phyloP scores from a whole-genome alignment of 345 rosid genomes.

The Odontarrhena argentea region DNA sequence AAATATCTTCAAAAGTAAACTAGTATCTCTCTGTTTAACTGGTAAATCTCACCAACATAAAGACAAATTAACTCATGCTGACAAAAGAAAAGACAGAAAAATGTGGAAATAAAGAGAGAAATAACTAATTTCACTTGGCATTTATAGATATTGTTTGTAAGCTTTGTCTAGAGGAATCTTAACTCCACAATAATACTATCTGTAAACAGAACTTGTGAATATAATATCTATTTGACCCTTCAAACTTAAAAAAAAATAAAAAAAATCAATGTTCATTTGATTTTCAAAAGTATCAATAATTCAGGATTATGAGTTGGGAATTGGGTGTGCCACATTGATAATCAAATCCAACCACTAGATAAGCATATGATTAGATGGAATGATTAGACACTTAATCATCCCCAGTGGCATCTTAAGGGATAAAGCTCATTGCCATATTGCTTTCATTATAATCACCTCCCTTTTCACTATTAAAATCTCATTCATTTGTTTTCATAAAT shows the following conservation, averaged over 20 bases:
- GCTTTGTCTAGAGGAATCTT: conserved; percentile 19
- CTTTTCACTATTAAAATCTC: neutral
- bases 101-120: conserved; percentile 29
- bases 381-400: conserved; percentile 34
- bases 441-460: neutral
- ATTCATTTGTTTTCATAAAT: neutral
- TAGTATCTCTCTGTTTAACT: conserved; percentile 15
- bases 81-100: conserved; percentile 33
- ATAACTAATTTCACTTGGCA: conserved; percentile 28
- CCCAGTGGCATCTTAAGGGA: conserved; percentile 27
- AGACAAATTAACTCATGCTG: conserved; percentile 28
- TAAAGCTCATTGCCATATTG: conserved; percentile 14
- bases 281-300: conserved; percentile 31
- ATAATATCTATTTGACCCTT: conserved; percentile 28
- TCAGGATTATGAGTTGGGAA: conserved; percentile 35
- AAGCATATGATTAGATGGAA: conserved; percentile 35
- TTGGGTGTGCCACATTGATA: conserved; percentile 26
- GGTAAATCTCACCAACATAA: conserved; percentile 30
- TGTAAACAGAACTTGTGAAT: neutral
- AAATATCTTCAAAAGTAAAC: conserved; percentile 22
- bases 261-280: conserved; percentile 12
- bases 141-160: conserved; percentile 28
- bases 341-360: conserved; percentile 43
- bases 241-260: neutral
- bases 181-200: conserved; percentile 7